Evolutionary conservation across 306 rosid species (phyloP), one percentile per base, ranked within the genome.

Genomic region (Clitoria ternatea): DNA sequence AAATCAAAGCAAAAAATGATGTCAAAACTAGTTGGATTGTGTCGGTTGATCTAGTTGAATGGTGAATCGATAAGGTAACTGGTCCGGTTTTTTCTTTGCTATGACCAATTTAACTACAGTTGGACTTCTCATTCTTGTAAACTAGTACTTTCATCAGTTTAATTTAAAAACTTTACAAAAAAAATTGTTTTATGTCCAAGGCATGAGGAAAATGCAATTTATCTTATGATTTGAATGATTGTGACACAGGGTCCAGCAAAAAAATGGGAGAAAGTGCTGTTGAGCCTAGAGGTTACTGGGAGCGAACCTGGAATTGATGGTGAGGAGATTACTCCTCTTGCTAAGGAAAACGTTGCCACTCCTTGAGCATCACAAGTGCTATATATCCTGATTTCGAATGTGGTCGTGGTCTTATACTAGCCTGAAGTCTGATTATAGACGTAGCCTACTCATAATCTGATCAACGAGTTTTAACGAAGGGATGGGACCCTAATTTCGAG

Each of bases 301-400:
- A 78, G 77, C 13, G 72, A 76, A 76, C 78, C 90, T 8, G 97
- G 95, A 69, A 52, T 80, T 1, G 92, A 87, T 0, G 95, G 92
- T 1, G 99, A 91, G 1, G 99, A 94, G 81, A 77, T 87, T 67
- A 88, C 88, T 55, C 95, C 99, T 14, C 87, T 85, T 67, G 91
- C 92, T 53, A 87, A 75, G 86, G 92, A 84, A 83, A 91, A 89
- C 45, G 72, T 91, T 2, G 83, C 97, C 43, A 77, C 95, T 48
- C 95, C 96, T 37, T 94, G 75, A 91, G 78, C 83, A 61, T 5
- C 53, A 14, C 23, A 12, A 1, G 40, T 12, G 45, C 33, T 37
- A 26, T 66, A 40, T 37, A 26, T 66, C 50, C 23, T 8, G 18
- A 50, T 48, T 39, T 18, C 26, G 18, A 36, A 39, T 10, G 69